Percentiles rank a stretch among this genome's conserved stretches.
Evolutionary conservation across 2,329 filamentous ascomycete genomes (phyloP).

Genomic region (Fusarium abutilonis): DNA sequence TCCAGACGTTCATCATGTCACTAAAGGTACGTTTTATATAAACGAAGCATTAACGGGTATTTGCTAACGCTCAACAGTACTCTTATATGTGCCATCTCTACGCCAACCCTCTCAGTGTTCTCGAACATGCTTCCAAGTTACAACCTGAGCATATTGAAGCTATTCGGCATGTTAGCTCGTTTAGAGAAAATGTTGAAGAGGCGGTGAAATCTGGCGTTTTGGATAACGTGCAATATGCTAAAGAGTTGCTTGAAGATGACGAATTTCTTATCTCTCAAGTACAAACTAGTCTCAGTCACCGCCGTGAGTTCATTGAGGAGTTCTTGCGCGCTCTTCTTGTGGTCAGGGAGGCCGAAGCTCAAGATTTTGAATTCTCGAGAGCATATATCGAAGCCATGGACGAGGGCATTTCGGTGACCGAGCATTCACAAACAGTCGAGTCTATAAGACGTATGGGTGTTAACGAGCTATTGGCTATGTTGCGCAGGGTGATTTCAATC

Average conservation of each 20-base stretch:
- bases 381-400: constrained; percentile 71
- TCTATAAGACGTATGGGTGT: constrained; percentile 67
- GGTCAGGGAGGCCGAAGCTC: constrained; percentile 52
- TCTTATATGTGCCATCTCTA: constrained; percentile 89
- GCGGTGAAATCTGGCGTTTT: constrained; percentile 56
- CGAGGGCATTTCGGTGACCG: constrained; percentile 63
- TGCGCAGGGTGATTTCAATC: constrained; percentile 44
- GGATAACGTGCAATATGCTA: constrained; percentile 55
- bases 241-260: constrained; percentile 68
- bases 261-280: constrained; percentile 60
- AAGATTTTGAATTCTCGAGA: constrained; percentile 57
- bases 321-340: constrained; percentile 63
- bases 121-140: constrained; percentile 59
- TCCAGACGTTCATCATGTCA: constrained; percentile 75
- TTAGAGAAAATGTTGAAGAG: constrained; percentile 64
- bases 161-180: constrained; percentile 74
- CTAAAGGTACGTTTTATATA: constrained; percentile 64
- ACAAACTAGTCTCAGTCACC: constrained; percentile 43
- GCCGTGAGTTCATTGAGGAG: constrained; percentile 53
- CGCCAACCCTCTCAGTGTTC: constrained; percentile 76
- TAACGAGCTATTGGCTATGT: constrained; percentile 42
- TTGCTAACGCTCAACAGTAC: constrained; percentile 62
- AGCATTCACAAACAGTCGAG: constrained; percentile 64
- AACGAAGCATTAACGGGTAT: not conserved
- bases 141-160: constrained; percentile 72